Evolutionary conservation across 2,329 filamentous ascomycete species (phyloP), one percentile per base, ranked within the genome.

Genomic region (Xylariaceae sp.): DNA sequence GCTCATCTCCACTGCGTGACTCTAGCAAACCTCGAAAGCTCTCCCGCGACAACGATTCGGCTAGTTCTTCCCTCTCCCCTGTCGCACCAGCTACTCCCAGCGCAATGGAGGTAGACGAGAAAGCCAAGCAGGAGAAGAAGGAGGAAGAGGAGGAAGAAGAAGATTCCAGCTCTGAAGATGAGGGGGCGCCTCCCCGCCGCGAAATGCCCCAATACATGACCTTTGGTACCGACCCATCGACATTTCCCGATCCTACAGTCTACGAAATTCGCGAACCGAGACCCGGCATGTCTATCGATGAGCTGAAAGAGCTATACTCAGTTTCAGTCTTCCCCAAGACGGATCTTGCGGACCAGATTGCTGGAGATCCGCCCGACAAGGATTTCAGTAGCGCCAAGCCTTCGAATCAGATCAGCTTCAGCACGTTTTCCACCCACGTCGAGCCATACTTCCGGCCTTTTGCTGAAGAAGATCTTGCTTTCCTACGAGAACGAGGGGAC

Each of bases 361-460:
- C 91, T 9, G 93, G 93, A 36, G 83, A 86, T 30, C 87, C 90
- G 1, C 91, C 93, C 1, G 90, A 97, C 64, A 89, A 88, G 62
- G 93, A 98, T 67, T 97, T 96, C 58, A 96, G 88, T 61, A 95
- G 81, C 60, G 85, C 89, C 26, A 98, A 97, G 62, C 89, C 91
- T 4, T 83, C 84, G 16, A 95, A 91, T 56, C 93, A 98, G 69
- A 93, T 97, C 62, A 90, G 87, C 61, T 93, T 93, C 51, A 85
- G 81, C 42, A 95, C 91, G 2, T 98, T 98, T 64, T 84, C 86
- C n/a, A 83, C 86, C 4, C 95, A 93, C 60, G 78, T 94, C 41
- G 93, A 98, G 49, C 88, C 90, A 0, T 97, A 87, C 67, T 93
- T 96, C 51, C 81, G 91, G 4, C 82, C 86, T 0, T 85, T 95